Evolutionary conservation across 2,329 filamentous ascomycete species (phyloP), one percentile per base, ranked within the genome.

Genomic region (Nemania sp.): DNA sequence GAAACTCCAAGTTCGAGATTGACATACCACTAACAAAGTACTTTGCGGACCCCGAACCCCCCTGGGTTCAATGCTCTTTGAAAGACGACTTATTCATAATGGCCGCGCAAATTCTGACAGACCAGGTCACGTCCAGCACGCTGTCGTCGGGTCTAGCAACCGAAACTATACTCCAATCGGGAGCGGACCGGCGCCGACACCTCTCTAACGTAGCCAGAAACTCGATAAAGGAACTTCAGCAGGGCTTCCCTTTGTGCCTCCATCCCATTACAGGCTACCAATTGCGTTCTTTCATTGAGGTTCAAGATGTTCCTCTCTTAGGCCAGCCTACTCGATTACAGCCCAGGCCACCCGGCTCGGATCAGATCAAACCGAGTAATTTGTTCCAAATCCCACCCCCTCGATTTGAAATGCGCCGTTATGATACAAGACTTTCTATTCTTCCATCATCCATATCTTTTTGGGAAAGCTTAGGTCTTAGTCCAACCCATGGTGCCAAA

Each of bases 401-500:
- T 1, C 90, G 92, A 74, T 82, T 96, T 43, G 89, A 93, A 71
- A 83, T 97, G 11, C 89, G 90, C 56, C 86, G 93, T 61, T 87
- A 89, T 22, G 91, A 93, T 45, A 85, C 86, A 1, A 87, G 87
- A 55, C 86, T 94, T 64, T 93, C 93, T 11, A 83, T 97, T 45
- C 82, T 95, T 24, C 92, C 93, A 1, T 88, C 92, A 0, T 91
- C 92, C 0, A 82, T 95, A 22, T 82, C 86, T 0, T 97, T 96
- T 75, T 97, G 93, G 93, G 93, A 96, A 76, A 89, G 90, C 54
- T 82, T 97, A 20, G 92, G 92, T 0, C 84, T 97, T 1, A 88
- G 88, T 1, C 93, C 93, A 3, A 88, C 88, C 8, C 88, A 88
- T 66, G 91, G 92, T 0, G 76, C 83, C 7, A 97, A 97, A 77